Conservation (phyloP, 805 yeast species). For the Nakazawaea anatomiae region DNA sequence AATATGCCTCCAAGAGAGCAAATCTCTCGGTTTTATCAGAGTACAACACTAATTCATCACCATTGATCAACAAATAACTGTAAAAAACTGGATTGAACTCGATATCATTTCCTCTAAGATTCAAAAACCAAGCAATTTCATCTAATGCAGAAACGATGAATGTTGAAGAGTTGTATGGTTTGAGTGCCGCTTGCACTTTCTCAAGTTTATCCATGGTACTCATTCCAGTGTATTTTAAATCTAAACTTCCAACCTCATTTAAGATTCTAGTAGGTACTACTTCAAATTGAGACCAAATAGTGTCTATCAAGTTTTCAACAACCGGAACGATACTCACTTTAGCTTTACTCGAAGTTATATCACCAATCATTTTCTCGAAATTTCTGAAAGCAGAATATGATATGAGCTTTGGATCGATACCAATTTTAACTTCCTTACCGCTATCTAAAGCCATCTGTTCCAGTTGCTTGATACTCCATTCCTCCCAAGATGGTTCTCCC, state of each 20-base stretch:
- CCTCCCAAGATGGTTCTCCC: slow-evolving; percentile 51
- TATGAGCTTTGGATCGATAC: slow-evolving; percentile 46
- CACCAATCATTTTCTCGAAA: slow-evolving; percentile 26
- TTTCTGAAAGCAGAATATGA: slow-evolving; percentile 29
- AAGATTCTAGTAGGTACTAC: slow-evolving; percentile 51
- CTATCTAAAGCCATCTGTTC: slow-evolving; percentile 42
- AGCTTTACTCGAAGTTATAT: slow-evolving; percentile 18
- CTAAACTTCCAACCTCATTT: slow-evolving; percentile 45
- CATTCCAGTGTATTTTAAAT: slow-evolving; percentile 59
- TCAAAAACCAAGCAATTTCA: slow-evolving; percentile 88
- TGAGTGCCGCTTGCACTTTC: slow-evolving; percentile 34
- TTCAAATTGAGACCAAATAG: slow-evolving; percentile 52
- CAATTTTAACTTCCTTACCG: slow-evolving; percentile 26
- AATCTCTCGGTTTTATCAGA: slow-evolving; percentile 35
- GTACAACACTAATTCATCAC: slow-evolving; percentile 32
- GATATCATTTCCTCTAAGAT: slow-evolving; percentile 58
- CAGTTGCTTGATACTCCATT: slow-evolving; percentile 50
- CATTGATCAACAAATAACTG: slow-evolving; percentile 42
- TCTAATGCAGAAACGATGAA: slow-evolving; percentile 52
- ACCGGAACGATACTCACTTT: slow-evolving; percentile 38
- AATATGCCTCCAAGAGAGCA: slow-evolving; percentile 29
- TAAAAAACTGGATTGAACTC: slow-evolving; percentile 51
- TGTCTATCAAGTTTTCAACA: slow-evolving; percentile 41
- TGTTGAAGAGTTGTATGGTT: slow-evolving; percentile 18
- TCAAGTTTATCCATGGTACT: slow-evolving; percentile 49